A percentile compares a stretch with the other conserved stretches of the same genome.
phyloP scores from a whole-genome alignment of 2,329 filamentous ascomycete species.

The Exophiala lecanii-corni region DNA sequence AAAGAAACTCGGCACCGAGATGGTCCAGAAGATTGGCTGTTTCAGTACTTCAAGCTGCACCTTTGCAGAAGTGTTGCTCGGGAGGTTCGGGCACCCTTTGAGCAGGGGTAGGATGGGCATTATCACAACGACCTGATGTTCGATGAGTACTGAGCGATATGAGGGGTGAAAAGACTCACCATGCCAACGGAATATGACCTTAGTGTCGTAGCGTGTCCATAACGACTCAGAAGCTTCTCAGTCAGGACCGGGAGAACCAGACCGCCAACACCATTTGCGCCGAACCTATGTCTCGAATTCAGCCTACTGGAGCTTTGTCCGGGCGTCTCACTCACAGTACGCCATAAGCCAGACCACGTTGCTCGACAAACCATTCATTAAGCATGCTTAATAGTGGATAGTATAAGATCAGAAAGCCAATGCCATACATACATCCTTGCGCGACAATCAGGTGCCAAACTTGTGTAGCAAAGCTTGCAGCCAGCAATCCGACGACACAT shows the following conservation, averaged over 20 bases:
- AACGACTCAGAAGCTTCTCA: background rate
- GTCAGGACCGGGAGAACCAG: background rate
- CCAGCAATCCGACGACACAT: background rate
- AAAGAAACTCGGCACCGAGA: background rate
- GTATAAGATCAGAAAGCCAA: background rate
- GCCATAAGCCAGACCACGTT: background rate
- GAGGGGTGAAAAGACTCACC: no score
- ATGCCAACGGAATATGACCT: background rate
- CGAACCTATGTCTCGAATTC: no score
- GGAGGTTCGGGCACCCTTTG: background rate
- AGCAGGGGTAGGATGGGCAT: background rate
- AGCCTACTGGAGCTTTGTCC: no score
- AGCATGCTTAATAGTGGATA: background rate
- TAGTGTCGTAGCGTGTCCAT: background rate
- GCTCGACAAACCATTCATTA: background rate
- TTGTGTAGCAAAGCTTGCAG: background rate
- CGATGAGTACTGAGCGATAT: no score
- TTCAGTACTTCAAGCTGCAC: background rate
- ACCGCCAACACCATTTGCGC: background rate
- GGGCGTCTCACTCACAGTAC: background rate
- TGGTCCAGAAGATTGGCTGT: background rate
- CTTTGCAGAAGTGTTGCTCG: background rate
- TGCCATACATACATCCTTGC: background rate
- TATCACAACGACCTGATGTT: background rate
- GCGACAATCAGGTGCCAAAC: background rate